Conservation (phyloP, 148 eudicot species). For the Hydrangea macrophylla region DNA sequence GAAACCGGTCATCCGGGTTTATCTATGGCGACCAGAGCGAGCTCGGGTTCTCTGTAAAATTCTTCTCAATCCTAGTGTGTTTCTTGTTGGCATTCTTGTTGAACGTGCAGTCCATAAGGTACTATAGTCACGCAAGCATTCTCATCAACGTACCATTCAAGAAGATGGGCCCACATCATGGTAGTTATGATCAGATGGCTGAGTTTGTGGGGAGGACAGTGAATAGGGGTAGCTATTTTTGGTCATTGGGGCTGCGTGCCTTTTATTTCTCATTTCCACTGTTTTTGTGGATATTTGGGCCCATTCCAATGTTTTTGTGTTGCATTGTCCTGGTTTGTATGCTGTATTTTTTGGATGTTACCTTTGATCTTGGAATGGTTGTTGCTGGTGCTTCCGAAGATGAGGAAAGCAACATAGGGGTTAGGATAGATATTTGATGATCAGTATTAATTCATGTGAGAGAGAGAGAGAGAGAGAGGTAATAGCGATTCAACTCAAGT, state of each 20-base stretch:
- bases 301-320: constrained; percentile 75
- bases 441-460: too few species aligned
- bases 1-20: constrained; percentile 12
- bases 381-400: constrained; percentile 8
- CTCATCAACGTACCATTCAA: constrained; percentile 75
- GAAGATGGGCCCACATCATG: constrained; percentile 9
- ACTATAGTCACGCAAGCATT: constrained; percentile 87
- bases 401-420: constrained; percentile 18
- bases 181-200: constrained; percentile 16
- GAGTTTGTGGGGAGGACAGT: constrained; percentile 62
- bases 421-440: too few species aligned
- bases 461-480: too few species aligned
- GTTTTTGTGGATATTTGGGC: constrained; percentile 87
- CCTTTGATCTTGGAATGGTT: constrained; percentile 32
- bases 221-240: constrained; percentile 76
- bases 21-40: constrained; percentile 46
- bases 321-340: constrained; percentile 49
- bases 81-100: constrained; percentile 69
- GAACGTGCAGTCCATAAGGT: constrained; percentile 73
- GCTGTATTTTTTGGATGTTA: constrained; percentile 67
- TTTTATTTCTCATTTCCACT: constrained; percentile 85
- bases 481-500: too few species aligned
- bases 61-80: constrained; percentile 73
- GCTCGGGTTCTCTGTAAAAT: constrained; percentile 54
- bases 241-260: constrained; percentile 84